Conservation (phyloP, 495 filamentous ascomycete species). For the Podospora comata region DNA sequence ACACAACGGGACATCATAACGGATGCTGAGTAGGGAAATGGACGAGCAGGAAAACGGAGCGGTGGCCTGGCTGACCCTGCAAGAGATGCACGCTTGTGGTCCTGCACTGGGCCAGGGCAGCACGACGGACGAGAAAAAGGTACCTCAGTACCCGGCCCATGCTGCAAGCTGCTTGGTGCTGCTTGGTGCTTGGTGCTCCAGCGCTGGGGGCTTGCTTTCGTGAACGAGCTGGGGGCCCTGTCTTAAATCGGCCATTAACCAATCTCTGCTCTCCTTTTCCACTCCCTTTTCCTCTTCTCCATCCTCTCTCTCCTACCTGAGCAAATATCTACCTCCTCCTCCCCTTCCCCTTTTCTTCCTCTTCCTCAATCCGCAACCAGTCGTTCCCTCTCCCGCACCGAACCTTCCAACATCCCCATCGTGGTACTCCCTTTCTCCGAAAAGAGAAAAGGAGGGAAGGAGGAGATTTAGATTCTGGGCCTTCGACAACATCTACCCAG, state of each 20-base stretch:
- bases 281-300: slow-evolving; percentile 53
- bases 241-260: slow-evolving; percentile 53
- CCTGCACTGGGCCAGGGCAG: slow-evolving; percentile 29
- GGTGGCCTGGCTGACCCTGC: slow-evolving; percentile 25
- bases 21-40: slow-evolving; percentile 1
- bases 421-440: slow-evolving; percentile 33
- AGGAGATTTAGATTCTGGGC: slow-evolving; percentile 38
- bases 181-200: slow-evolving; percentile 27
- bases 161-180: slow-evolving; percentile 38
- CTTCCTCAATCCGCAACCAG: slow-evolving; percentile 56
- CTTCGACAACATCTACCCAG: slow-evolving; percentile 30
- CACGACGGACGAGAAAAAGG: not conserved
- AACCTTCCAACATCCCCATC: slow-evolving; percentile 43
- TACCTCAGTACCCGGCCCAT: slow-evolving; percentile 29
- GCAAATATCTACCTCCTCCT: slow-evolving; percentile 53
- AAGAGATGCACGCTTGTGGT: slow-evolving; percentile 18
- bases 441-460: slow-evolving; percentile 42
- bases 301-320: slow-evolving; percentile 57
- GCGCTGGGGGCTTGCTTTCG: slow-evolving; percentile 7
- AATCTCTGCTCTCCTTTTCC: slow-evolving; percentile 47
- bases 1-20: slow-evolving; percentile 1
- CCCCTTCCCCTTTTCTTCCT: slow-evolving; percentile 45
- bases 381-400: slow-evolving; percentile 47
- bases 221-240: slow-evolving; percentile 39
- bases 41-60: slow-evolving; percentile 16